phyloP scores from a whole-genome alignment of 768 basidiomycete species.

The Podaxis sp. region DNA sequence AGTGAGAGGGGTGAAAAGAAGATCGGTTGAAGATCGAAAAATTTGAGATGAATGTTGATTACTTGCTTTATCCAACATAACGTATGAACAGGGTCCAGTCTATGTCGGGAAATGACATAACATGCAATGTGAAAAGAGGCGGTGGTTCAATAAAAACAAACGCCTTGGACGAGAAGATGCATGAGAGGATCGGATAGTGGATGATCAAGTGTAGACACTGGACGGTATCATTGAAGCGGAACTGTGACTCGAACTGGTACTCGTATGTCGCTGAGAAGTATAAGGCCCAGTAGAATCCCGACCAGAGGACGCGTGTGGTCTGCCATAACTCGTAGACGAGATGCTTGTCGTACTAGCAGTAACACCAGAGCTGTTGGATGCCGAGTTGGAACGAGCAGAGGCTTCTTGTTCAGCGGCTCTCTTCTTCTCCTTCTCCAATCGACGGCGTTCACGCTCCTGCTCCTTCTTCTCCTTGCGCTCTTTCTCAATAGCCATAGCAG shows the following conservation, averaged over 20 bases:
- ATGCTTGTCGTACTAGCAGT: not conserved
- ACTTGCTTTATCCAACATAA: slow-evolving; percentile 10
- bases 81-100: slow-evolving; percentile 5
- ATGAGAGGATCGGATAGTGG: not conserved
- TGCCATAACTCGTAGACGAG: not conserved
- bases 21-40: not conserved
- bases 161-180: not conserved
- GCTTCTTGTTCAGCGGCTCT: slow-evolving; percentile 25
- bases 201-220: slow-evolving; percentile 12
- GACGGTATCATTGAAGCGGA: not conserved
- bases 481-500: slow-evolving; percentile 53
- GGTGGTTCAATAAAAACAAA: not conserved
- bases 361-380: not conserved
- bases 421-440: slow-evolving; percentile 29
- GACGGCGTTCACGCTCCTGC: slow-evolving; percentile 26
- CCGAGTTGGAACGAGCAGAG: not conserved
- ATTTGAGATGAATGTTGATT: slow-evolving; percentile 1
- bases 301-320: not conserved
- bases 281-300: slow-evolving; percentile 4
- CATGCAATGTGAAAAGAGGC: slow-evolving; percentile 2
- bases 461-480: slow-evolving; percentile 32
- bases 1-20: not conserved
- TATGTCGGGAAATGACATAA: slow-evolving; percentile 9
- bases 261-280: slow-evolving; percentile 9
- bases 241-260: not conserved